Conservation (phyloP, 148 eudicot species). For the Rhododendron vialii region DNA sequence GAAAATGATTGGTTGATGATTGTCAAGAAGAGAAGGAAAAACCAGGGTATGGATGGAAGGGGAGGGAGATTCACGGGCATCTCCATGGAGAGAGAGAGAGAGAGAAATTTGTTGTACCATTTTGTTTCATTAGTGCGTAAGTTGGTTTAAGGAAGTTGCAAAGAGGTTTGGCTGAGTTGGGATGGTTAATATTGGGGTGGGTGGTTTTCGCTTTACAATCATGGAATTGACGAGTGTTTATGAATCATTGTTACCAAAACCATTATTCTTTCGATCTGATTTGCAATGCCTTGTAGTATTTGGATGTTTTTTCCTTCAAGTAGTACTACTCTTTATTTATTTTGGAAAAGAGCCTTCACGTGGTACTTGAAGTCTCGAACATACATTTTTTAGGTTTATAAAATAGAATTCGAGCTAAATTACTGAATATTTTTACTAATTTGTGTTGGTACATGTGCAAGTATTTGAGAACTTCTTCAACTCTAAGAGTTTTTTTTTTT, state of each 20-base stretch:
- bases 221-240: neutral
- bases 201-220: neutral
- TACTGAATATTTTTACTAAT: too few relatives aligned
- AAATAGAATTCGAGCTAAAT: neutral
- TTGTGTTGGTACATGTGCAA: neutral
- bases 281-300: neutral
- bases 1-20: conserved; percentile 12
- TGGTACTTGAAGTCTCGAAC: neutral
- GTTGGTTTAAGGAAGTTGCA: neutral
- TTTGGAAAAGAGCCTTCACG: neutral
- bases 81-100: conserved; percentile 10
- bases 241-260: neutral
- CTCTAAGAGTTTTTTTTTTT: too few relatives aligned
- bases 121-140: neutral
- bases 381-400: neutral
- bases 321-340: neutral
- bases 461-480: neutral
- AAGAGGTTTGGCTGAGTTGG: conserved; percentile 13
- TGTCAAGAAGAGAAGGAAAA: conserved; percentile 22
- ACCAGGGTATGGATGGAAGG: conserved; percentile 2
- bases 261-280: neutral
- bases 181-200: neutral
- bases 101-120: neutral
- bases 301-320: neutral
- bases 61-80: conserved; percentile 7